phyloP scores from a whole-genome alignment of 352 stramenopile species.

The Globisporangium sylvaticum region DNA sequence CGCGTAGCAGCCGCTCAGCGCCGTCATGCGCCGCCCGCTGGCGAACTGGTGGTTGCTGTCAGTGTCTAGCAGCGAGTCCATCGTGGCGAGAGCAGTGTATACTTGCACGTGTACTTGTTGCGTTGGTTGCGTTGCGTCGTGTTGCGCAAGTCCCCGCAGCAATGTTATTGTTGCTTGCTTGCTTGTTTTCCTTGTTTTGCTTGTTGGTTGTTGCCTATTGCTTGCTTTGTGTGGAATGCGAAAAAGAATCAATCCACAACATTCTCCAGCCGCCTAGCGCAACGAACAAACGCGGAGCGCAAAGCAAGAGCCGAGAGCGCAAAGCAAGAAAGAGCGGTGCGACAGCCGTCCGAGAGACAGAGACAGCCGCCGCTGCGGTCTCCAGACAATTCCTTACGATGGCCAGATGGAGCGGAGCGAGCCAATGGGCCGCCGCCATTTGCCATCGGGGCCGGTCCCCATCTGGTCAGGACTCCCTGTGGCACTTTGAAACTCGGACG shows the following conservation, averaged over 20 bases:
- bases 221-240: not conserved
- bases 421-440: not conserved
- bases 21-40: not conserved
- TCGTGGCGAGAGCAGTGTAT: not conserved
- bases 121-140: not conserved
- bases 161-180: conserved; percentile 2
- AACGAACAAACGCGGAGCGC: not conserved
- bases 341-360: not conserved
- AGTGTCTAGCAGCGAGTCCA: conserved; percentile 14
- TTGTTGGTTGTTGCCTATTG: not conserved
- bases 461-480: not conserved
- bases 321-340: conserved; percentile 1
- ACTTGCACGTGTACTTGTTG: not conserved
- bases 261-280: not conserved
- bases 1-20: not conserved
- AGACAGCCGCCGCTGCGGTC: not conserved
- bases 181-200: not conserved
- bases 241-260: not conserved
- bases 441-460: not conserved
- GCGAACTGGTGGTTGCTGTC: conserved; percentile 4
- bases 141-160: not conserved
- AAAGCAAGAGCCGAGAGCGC: not conserved
- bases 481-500: not conserved
- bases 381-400: not conserved
- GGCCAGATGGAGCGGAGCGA: not conserved